Evolutionary conservation across 2,329 filamentous ascomycete species (phyloP).

Genomic region (Domatiomyces catenatus): DNA sequence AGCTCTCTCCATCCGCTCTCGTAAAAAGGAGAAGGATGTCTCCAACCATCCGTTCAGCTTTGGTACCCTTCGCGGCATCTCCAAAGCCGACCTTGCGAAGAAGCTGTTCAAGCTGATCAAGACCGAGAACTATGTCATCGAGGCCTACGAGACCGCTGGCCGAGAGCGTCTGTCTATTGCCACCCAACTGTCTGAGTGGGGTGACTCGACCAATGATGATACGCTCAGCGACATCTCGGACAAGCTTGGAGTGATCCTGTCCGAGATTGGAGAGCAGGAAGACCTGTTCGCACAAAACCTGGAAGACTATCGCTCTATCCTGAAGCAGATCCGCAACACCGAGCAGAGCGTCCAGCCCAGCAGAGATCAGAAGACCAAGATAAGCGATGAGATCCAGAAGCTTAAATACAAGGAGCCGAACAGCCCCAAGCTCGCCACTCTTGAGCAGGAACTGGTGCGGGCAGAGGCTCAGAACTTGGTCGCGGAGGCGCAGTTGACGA

Average conservation of each 20-base stretch:
- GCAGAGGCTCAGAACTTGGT: constrained; percentile 93
- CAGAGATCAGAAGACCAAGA: constrained; percentile 71
- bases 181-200: constrained; percentile 88
- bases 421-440: constrained; percentile 60
- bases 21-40: constrained; percentile 23
- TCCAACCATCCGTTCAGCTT: constrained; percentile 55
- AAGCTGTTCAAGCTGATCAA: constrained; percentile 89
- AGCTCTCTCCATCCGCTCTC: constrained; percentile 26
- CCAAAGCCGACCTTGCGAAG: constrained; percentile 77
- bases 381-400: constrained; percentile 80
- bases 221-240: constrained; percentile 79
- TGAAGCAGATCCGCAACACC: constrained; percentile 91
- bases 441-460: constrained; percentile 92
- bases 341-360: constrained; percentile 91
- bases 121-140: constrained; percentile 76
- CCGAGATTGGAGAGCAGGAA: constrained; percentile 88
- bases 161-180: constrained; percentile 75
- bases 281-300: constrained; percentile 72
- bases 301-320: constrained; percentile 63
- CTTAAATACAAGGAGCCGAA: constrained; percentile 85
- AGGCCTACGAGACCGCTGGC: constrained; percentile 67
- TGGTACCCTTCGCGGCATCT: constrained; percentile 64
- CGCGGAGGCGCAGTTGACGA: constrained; percentile 89
- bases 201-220: constrained; percentile 78
- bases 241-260: constrained; percentile 84